Conservation (phyloP, 108 stramenopile species). For the Skeletonema grethae region DNA sequence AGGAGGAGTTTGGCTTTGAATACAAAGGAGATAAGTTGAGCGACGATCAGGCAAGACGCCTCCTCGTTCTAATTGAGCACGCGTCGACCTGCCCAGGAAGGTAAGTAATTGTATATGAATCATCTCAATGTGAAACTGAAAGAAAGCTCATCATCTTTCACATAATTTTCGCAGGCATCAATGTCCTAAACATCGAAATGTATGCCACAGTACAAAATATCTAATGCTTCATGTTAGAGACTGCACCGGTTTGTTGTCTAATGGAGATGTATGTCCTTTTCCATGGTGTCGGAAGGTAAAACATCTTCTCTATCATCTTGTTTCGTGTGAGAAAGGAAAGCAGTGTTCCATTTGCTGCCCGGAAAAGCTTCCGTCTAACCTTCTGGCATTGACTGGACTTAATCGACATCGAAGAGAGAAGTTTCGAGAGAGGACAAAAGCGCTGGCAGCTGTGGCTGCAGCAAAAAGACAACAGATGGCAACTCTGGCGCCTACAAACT, state of each 20-base stretch:
- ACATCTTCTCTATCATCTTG: slow-evolving; percentile 86
- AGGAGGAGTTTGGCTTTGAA: slow-evolving; percentile 77
- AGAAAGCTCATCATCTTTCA: too few relatives aligned
- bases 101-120: slow-evolving; percentile 23
- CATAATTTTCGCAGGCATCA: slow-evolving; percentile 56
- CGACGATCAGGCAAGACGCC: slow-evolving; percentile 62
- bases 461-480: slow-evolving; percentile 21
- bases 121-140: not conserved
- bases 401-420: slow-evolving; percentile 63
- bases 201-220: slow-evolving; percentile 82
- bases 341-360: slow-evolving; percentile 70
- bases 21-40: slow-evolving; percentile 71
- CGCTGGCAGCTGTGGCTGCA: slow-evolving; percentile 29
- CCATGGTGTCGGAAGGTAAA: slow-evolving; percentile 92
- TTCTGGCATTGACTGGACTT: slow-evolving; percentile 60
- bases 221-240: slow-evolving; percentile 94
- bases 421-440: slow-evolving; percentile 39
- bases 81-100: slow-evolving; percentile 79
- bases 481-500: slow-evolving; percentile 8
- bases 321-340: slow-evolving; percentile 61
- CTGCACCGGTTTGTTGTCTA: slow-evolving; percentile 81
- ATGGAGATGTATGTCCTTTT: slow-evolving; percentile 89
- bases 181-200: slow-evolving; percentile 66
- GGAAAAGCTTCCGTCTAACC: slow-evolving; percentile 46
- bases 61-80: slow-evolving; percentile 81